Conservation (phyloP, 352 stramenopile genomes). For the Plasmopara muralis region DNA sequence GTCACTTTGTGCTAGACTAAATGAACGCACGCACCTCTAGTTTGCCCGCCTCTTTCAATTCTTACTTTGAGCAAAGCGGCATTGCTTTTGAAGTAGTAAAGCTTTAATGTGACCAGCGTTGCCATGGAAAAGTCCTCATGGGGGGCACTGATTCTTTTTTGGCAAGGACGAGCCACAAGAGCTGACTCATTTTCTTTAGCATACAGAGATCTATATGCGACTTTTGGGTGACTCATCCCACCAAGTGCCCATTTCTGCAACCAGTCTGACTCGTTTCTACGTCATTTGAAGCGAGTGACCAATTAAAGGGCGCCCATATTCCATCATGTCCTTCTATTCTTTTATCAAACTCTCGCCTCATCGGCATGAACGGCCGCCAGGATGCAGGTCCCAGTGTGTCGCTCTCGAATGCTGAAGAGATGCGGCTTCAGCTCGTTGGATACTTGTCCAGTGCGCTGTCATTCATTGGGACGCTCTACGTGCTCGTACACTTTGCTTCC, state of each 20-base stretch:
- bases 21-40: not conserved
- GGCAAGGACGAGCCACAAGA: too few relatives aligned
- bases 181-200: too few relatives aligned
- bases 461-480: conserved; percentile 52
- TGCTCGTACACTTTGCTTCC: conserved; percentile 58
- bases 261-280: conserved; percentile 15
- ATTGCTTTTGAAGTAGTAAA: too few relatives aligned
- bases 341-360: not conserved
- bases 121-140: too few relatives aligned
- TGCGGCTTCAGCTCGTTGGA: conserved; percentile 33
- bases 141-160: too few relatives aligned
- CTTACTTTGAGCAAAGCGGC: too few relatives aligned
- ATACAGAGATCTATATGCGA: too few relatives aligned
- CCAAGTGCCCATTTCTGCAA: not conserved
- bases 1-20: conserved; percentile 78
- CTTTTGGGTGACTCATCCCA: too few relatives aligned
- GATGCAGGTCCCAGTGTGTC: conserved; percentile 10
- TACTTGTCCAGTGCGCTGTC: conserved; percentile 49
- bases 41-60: not conserved
- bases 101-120: too few relatives aligned
- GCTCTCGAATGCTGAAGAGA: conserved; percentile 24
- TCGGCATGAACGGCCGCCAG: conserved; percentile 19
- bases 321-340: conserved; percentile 12
- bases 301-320: conserved; percentile 10
- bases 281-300: conserved; percentile 14